Conservation (phyloP, 306 rosid species). For the Alnus rubra region DNA sequence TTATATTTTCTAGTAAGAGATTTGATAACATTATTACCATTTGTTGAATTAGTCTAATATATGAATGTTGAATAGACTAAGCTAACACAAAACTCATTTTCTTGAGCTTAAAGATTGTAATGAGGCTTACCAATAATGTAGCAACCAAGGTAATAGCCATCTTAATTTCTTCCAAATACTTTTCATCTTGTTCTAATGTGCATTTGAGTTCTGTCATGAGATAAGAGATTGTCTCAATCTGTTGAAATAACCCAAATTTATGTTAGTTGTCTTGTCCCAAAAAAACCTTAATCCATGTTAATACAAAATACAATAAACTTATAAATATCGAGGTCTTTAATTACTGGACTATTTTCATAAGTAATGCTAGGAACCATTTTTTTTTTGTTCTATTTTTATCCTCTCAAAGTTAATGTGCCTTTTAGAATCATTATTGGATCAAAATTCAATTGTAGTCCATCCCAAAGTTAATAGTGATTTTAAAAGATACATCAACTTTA, state of each 20-base stretch:
- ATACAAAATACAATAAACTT: background rate
- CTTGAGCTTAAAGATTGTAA: background rate
- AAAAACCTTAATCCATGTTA: background rate
- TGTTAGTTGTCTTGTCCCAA: background rate
- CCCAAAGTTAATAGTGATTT: too few species aligned
- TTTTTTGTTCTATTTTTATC: too few species aligned
- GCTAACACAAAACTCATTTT: too few species aligned
- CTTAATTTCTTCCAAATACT: slow-evolving; percentile 39
- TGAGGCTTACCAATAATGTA: slow-evolving; percentile 48
- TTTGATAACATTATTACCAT: background rate
- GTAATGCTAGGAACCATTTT: too few species aligned
- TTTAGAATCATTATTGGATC: too few species aligned
- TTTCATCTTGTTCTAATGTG: slow-evolving; percentile 48
- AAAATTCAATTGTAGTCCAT: too few species aligned
- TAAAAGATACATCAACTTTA: too few species aligned
- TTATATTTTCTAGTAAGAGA: background rate
- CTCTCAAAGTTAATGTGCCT: too few species aligned
- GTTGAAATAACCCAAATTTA: slow-evolving; percentile 17
- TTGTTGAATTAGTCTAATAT: too few species aligned
- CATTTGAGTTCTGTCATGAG: slow-evolving; percentile 64
- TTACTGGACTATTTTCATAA: background rate
- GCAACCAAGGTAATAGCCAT: slow-evolving; percentile 29
- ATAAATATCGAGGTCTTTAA: background rate
- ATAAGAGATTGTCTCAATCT: slow-evolving; percentile 59
- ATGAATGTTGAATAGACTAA: too few species aligned